Conservation (phyloP, 805 yeast genomes). For the Babjeviella inositovora region DNA sequence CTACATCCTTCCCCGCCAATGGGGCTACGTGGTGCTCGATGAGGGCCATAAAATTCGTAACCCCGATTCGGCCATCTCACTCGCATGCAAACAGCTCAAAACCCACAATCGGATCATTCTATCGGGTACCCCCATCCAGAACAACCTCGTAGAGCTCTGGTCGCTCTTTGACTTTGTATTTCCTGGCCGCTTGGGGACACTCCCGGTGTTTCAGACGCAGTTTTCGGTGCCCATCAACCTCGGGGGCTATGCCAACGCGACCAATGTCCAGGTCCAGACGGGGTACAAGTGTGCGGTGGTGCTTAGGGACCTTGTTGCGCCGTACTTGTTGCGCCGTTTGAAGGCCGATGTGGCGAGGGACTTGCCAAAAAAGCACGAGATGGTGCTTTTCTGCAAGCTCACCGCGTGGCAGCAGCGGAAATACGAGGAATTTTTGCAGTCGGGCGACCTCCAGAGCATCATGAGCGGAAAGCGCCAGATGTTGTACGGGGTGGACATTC, state of each 20-base stretch:
- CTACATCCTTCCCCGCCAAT: slow-evolving; percentile 42
- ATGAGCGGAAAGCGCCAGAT: slow-evolving; percentile 67
- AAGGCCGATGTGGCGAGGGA: slow-evolving; percentile 93
- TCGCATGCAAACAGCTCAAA: slow-evolving; percentile 69
- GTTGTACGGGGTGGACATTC: slow-evolving; percentile 75
- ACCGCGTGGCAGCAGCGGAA: slow-evolving; percentile 62
- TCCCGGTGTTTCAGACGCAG: slow-evolving; percentile 88
- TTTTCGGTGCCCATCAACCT: slow-evolving; percentile 84
- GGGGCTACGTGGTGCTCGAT: slow-evolving; percentile 88
- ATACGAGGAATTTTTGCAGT: slow-evolving; percentile 58
- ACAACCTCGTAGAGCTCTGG: slow-evolving; percentile 86
- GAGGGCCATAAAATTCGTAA: slow-evolving; percentile 96
- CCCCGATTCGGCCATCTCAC: slow-evolving; percentile 79
- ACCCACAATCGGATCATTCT: slow-evolving; percentile 78
- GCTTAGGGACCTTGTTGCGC: slow-evolving; percentile 74
- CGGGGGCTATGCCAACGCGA: slow-evolving; percentile 98
- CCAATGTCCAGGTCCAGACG: slow-evolving; percentile 89
- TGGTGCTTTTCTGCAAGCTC: slow-evolving; percentile 81
- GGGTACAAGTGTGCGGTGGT: slow-evolving; percentile 94
- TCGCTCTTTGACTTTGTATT: slow-evolving; percentile 87
- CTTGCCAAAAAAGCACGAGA: slow-evolving; percentile 82
- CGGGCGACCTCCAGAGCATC: slow-evolving; percentile 62
- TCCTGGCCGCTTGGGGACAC: slow-evolving; percentile 88
- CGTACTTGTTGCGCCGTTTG: slow-evolving; percentile 74
- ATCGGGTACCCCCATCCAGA: slow-evolving; percentile 95